A percentile compares a stretch with the other conserved stretches of the same genome.
Conservation (phyloP, 2,329 filamentous ascomycete genomes). For the Colletotrichum tofieldiae region DNA sequence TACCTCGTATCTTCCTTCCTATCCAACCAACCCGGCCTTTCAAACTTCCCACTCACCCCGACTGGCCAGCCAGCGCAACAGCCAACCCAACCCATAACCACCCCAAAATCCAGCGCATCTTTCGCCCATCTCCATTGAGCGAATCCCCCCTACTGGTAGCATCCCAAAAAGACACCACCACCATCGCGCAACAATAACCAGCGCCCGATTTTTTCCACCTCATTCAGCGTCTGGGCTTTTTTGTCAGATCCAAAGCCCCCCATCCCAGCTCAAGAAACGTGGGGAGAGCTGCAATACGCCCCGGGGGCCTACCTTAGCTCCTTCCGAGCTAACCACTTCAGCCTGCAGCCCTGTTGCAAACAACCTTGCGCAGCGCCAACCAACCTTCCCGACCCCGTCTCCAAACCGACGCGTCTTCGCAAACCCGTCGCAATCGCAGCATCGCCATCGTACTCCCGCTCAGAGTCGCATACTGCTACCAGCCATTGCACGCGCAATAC, state of each 20-base stretch:
- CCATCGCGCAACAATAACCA: constrained; percentile 2
- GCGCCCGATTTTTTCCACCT: constrained; percentile 7
- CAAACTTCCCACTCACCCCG: background rate
- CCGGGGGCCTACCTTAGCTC: constrained; percentile 12
- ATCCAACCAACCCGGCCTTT: background rate
- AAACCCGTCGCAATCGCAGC: constrained; percentile 28
- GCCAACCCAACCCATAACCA: constrained; percentile 4
- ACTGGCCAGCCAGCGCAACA: constrained; percentile 2
- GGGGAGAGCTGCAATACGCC: constrained; percentile 21
- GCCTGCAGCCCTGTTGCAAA: constrained; percentile 29
- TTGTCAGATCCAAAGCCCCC: constrained; percentile 7
- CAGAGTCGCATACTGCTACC: constrained; percentile 9
- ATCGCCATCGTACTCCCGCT: constrained; percentile 30
- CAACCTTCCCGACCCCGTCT: constrained; percentile 28
- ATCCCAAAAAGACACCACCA: background rate
- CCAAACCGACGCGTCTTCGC: constrained; percentile 40
- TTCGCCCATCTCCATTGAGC: constrained; percentile 9
- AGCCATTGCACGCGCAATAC: constrained; percentile 30
- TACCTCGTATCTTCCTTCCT: background rate
- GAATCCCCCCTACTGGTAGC: constrained; percentile 1
- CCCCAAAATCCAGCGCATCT: constrained; percentile 11
- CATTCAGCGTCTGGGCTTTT: constrained; percentile 5
- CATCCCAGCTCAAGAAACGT: constrained; percentile 20
- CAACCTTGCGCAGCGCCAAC: constrained; percentile 26
- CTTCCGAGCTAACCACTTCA: constrained; percentile 14